Evolutionary conservation across 768 basidiomycete species (phyloP), one percentile per base, ranked within the genome.

Genomic region (Suillus plorans): DNA sequence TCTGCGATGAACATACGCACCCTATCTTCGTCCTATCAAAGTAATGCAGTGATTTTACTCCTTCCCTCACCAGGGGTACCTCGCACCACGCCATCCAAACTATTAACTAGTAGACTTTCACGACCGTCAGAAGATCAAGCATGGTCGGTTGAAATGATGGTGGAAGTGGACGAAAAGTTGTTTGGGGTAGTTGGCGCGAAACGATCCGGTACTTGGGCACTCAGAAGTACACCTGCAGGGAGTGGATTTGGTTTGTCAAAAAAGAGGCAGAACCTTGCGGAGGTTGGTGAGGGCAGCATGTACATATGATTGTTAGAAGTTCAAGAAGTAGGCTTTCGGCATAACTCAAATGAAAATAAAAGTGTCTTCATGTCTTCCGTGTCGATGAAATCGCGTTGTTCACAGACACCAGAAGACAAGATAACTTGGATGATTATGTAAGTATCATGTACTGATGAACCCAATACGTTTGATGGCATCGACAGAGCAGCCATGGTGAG

Each of bases 241-340:
- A 63, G 44, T 59, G 45, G 45, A 25, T 36, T 45, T n/a, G 60
- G 52, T 42, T 28, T 28, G 37, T 52, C 64, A 50, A 41, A 57
- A 42, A 69, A 66, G 42, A 72, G 68, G 36, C 37, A 59, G 5
- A 7, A 41, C 45, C 64, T 67, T 36, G 69, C 66, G 20, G 77
- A 79, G 47, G 67, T 82, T 41, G 83, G 83, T 7, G 85, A 86
- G 44, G 81, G 81, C 3, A 75, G 81, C 25, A 84, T 85, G 83
- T 85, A 85, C 65, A 83, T 85, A 64, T 85, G 65, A 76, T 9
- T 52, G 28, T n/a, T 41, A 47, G 22, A 42, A 18, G 20, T 62
- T 12, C 9, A 41, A 20, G 63, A 13, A n/a, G 34, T 55, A 36
- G 31, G 34, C 6, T 2, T 36, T 34, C 53, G 13, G 53, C 20